These are phyloP conservation scores for Fragaria nilgerrensis DNA, from an alignment of 306 rosid genomes.

Conservation along the genomic window DNA sequence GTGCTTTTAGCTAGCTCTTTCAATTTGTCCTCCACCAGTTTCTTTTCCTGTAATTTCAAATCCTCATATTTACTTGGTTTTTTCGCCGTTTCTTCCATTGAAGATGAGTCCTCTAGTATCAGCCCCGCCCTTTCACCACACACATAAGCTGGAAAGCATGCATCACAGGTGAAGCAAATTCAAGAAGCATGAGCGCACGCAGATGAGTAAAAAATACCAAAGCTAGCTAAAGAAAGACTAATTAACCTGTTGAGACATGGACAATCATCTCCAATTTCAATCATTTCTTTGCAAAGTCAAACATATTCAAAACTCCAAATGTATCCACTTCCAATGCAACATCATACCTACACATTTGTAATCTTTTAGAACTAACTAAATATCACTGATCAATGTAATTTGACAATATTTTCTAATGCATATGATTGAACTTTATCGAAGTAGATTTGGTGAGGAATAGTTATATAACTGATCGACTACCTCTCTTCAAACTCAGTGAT, in stretches of 20 bases:
- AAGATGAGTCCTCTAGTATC: conserved; percentile 22
- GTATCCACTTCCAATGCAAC: conserved; percentile 29
- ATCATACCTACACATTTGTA: conserved; percentile 29
- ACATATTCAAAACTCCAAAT: conserved; percentile 27
- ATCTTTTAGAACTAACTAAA: no score
- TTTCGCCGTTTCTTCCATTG: neutral
- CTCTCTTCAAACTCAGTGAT: conserved; percentile 42
- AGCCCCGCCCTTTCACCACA: conserved; percentile 17
- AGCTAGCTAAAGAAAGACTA: neutral
- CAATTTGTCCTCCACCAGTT: conserved; percentile 19
- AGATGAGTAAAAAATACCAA: no score
- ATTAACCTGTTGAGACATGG: conserved; percentile 45
- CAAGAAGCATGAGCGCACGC: neutral
- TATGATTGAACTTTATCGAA: no score
- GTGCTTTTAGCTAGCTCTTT: conserved; percentile 23
- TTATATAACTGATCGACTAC: neutral
- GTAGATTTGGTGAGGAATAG: no score
- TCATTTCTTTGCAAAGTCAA: conserved; percentile 34
- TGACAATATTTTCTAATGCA: no score
- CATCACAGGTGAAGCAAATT: neutral
- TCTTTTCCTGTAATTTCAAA: conserved; percentile 24
- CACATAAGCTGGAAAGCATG: conserved; percentile 32
- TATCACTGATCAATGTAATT: no score
- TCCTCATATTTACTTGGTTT: conserved; percentile 4
- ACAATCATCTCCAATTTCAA: conserved; percentile 18